Evolutionary conservation across 352 stramenopile genomes (phyloP).

Genomic region (Halophytophthora polymorphica): DNA sequence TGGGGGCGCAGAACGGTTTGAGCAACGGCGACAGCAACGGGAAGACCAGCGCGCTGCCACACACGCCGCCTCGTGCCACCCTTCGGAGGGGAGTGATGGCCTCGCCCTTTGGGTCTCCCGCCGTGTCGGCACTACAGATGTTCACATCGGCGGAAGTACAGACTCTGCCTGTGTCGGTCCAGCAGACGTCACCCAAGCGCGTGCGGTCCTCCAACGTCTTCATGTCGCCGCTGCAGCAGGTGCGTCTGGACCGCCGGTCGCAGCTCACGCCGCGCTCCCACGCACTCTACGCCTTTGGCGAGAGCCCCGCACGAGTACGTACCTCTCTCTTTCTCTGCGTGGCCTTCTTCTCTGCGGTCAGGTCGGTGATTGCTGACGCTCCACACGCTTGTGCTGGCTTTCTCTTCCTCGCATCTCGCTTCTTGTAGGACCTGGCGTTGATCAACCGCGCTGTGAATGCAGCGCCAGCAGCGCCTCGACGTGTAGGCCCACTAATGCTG

Average conservation of each 20-base stretch:
- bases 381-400: not conserved
- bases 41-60: constrained; percentile 33
- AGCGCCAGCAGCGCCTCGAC: constrained; percentile 13
- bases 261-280: constrained; percentile 76
- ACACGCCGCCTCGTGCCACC: constrained; percentile 40
- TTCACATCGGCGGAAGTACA: constrained; percentile 76
- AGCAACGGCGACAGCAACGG: constrained; percentile 4
- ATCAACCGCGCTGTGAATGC: constrained; percentile 79
- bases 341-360: not conserved
- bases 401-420: not conserved
- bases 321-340: not conserved
- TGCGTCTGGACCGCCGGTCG: constrained; percentile 62
- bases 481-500: constrained; percentile 14
- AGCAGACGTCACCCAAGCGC: constrained; percentile 78
- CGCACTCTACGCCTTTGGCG: constrained; percentile 84
- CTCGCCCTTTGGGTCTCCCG: constrained; percentile 46
- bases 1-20: constrained; percentile 5
- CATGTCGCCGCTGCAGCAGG: constrained; percentile 82
- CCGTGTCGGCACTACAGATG: constrained; percentile 43
- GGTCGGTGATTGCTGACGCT: no score
- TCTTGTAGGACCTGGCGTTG: constrained; percentile 55
- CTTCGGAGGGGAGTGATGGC: constrained; percentile 17
- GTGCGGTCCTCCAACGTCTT: constrained; percentile 81
- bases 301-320: constrained; percentile 77
- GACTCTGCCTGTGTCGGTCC: constrained; percentile 69